Conservation (phyloP, 176 grass and related monocot species). For the Oryza meyeriana region DNA sequence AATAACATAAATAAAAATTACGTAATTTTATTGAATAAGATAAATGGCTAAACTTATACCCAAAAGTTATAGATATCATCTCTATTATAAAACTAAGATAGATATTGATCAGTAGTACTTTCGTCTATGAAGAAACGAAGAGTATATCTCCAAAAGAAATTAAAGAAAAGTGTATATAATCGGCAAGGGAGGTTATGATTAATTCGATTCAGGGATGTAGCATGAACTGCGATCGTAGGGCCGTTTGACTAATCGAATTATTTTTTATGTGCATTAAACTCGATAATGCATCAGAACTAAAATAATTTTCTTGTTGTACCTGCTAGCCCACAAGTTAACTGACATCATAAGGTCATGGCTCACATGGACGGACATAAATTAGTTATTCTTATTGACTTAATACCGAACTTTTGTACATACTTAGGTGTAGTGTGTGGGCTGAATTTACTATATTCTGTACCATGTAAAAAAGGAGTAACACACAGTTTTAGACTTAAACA, state of each 20-base stretch:
- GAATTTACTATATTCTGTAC: no score
- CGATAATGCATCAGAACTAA: neutral
- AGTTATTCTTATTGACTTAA: no score
- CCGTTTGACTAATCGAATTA: neutral
- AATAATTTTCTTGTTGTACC: neutral
- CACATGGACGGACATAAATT: neutral
- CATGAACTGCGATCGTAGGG: neutral
- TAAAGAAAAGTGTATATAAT: neutral
- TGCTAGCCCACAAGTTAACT: neutral
- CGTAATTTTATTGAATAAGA: no score
- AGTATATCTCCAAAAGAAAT: neutral
- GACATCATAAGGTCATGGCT: neutral
- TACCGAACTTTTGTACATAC: no score
- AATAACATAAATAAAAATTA: neutral
- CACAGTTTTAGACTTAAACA: no score
- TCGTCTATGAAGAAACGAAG: neutral
- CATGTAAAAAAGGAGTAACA: no score
- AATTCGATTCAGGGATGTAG: neutral
- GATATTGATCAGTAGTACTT: no score
- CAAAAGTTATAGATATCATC: no score
- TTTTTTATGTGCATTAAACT: neutral
- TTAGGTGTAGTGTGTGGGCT: no score
- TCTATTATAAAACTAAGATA: no score
- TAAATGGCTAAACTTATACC: no score
- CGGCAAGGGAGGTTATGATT: neutral